Base-by-base conservation (phyloP, 2,329 filamentous ascomycete species). In the Ilyonectria robusta region DNA sequence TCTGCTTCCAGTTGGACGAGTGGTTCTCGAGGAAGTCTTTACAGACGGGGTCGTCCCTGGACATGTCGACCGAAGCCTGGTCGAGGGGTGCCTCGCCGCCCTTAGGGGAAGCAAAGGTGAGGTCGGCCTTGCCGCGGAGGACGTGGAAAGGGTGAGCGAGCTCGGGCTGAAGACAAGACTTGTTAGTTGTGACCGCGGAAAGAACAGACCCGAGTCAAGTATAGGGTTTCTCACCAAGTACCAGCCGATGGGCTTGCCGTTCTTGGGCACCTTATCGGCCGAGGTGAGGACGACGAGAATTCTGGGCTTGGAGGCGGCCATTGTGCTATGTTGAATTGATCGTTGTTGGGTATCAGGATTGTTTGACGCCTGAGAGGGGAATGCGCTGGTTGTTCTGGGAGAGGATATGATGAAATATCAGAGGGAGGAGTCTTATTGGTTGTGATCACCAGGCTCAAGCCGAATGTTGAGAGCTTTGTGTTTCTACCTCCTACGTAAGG, bases 261-360 rank as follows among this genome's bases (percentile, higher is more conserved):
- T 81, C 69, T 81, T 62, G 31, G 51, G 66, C 69, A 88, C 82
- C 77, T 81, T 79, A 76, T 78, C 79, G 78, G 87, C 84, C 61
- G 90, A 93, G 69, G 89, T 92, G 64, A 93, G 87, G 64, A 93
- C 87, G 77, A 93, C 81, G 81, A 93, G 90, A 70, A 93, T 81
- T 78, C 90, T 91, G 70, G 84, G 84, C 21, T 21, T 21, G 21
- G 21, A 21, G 21, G 21, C 21, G 21, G 21, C 21, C 21, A 21
- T 21, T 21, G 21, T 21, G 21, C 21, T 21, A 21, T 21, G 21
- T 21, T 21, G 21, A 21, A 21, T 21, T 21, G 21, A 21, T 21
- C 21, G 21, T 21, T 21, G 21, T 21, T 21, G 21, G 21, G 21
- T 21, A 21, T 21, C 21, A 21, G 21, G 21, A 21, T 21, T 21